Evolutionary conservation across 2,329 filamentous ascomycete genomes (phyloP), one percentile per base, ranked within the genome.

Genomic region (Fusarium globosum): DNA sequence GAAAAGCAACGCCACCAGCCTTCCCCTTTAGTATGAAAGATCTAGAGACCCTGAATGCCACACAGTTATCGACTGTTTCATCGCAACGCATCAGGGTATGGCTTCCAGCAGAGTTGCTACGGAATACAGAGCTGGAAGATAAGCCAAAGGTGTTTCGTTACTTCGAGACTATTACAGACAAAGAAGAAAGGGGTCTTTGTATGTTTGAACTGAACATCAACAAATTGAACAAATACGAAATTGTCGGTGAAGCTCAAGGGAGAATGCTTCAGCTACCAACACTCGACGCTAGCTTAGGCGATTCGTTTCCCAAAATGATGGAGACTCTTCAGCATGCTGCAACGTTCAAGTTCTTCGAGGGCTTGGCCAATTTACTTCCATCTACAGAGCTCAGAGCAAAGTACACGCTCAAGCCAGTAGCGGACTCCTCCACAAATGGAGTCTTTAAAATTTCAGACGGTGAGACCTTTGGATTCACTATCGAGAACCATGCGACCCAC

Each of bases 1-100:
- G 7, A 20, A 33, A 16, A 35, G 14, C 12, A 3, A 7, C 6
- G 0, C 2, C 30, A 0, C 0, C 1, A 26, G 9, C 2, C 8
- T 23, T 10, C 6, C n/a, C 48, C 5, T 51, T 52, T 1, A 26
- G 30, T 2, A 23, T 14, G 2, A 52, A 23, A 6, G 49, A 52
- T 26, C 1, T 26, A 0, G 49, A 12, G 0, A 26, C 8, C 3
- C 6, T 52, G 4, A 6, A 26, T 4, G 49, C 49, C 1, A 36
- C n/a, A 0, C 49, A 52, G 4, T 0, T 21, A 36, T 52, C 49
- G 4, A 20, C 49, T 15, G 49, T 52, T 2, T 36, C 49, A 0
- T 52, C 49, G 3, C 7, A 21, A 6, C 13, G 30, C 0, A 6
- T 52, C 6, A 36, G 21, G 2, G 49, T 23, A 2, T 36, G n/a